Evolutionary conservation across 2,329 filamentous ascomycete species (phyloP).

Genomic region (Scleromitrula shiraiana): DNA sequence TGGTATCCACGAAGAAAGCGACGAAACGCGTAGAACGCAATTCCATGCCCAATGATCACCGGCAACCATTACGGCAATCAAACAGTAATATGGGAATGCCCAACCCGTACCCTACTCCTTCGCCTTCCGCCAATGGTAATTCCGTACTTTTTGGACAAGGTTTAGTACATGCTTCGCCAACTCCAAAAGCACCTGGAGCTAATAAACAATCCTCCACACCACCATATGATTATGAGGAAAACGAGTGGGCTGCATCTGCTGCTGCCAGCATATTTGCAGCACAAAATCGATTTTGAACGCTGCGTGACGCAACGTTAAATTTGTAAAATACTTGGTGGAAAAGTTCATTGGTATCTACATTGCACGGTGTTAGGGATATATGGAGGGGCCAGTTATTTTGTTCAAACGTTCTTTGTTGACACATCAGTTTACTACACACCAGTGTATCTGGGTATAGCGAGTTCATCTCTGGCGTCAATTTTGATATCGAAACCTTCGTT

Average conservation of each 20-base stretch:
- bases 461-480: slow-evolving; percentile 14
- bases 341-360: slow-evolving; percentile 29
- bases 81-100: slow-evolving; percentile 53
- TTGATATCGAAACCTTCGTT: slow-evolving; percentile 16
- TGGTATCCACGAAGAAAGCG: slow-evolving; percentile 68
- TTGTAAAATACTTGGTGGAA: slow-evolving; percentile 28
- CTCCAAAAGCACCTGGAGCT: slow-evolving; percentile 34
- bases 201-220: slow-evolving; percentile 85
- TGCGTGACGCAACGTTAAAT: slow-evolving; percentile 14
- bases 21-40: slow-evolving; percentile 59
- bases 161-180: slow-evolving; percentile 38
- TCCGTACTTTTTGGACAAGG: slow-evolving; percentile 61
- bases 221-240: slow-evolving; percentile 88
- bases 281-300: slow-evolving; percentile 49
- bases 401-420: slow-evolving; percentile 22
- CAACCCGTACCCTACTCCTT: slow-evolving; percentile 57
- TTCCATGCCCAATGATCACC: slow-evolving; percentile 32
- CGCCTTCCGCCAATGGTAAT: slow-evolving; percentile 78
- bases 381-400: slow-evolving; percentile 14
- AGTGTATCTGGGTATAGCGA: slow-evolving; percentile 8
- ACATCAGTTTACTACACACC: slow-evolving; percentile 12
- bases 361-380: slow-evolving; percentile 28
- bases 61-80: slow-evolving; percentile 50
- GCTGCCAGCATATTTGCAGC: slow-evolving; percentile 74
- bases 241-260: slow-evolving; percentile 80